phyloP scores from a whole-genome alignment of 495 filamentous ascomycete species.

The Diplogelasinospora grovesii region DNA sequence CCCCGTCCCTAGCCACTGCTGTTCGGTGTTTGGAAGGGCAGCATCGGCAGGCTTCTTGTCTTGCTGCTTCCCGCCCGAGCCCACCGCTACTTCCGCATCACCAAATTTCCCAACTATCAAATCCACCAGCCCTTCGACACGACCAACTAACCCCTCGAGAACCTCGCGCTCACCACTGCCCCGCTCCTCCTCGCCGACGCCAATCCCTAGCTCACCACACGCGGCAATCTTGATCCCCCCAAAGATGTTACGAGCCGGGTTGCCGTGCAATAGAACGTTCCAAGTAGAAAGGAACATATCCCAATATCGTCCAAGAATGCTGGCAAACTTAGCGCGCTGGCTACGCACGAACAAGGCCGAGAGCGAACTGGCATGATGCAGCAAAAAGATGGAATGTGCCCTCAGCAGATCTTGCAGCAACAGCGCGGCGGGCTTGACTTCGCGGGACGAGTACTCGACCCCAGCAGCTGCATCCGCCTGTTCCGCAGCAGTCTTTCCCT shows the following conservation, averaged over 20 bases:
- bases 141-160: conserved; percentile 70
- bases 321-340: conserved; percentile 40
- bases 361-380: conserved; percentile 74
- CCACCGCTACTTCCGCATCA: conserved; percentile 29
- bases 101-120: conserved; percentile 83
- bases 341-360: conserved; percentile 54
- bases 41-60: conserved; percentile 4
- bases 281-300: conserved; percentile 70
- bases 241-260: conserved; percentile 72
- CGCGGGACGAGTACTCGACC: conserved; percentile 75
- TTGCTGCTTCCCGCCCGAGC: too few relatives aligned
- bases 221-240: conserved; percentile 84
- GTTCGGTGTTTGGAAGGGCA: neutral
- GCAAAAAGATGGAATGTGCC: conserved; percentile 76
- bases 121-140: conserved; percentile 68
- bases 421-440: conserved; percentile 75
- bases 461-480: conserved; percentile 11
- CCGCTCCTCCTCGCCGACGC: conserved; percentile 89
- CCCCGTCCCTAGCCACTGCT: conserved; percentile 62
- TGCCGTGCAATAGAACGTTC: conserved; percentile 86
- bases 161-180: conserved; percentile 89
- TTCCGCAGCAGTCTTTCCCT: neutral
- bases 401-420: conserved; percentile 73
- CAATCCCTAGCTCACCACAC: conserved; percentile 84
- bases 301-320: conserved; percentile 78